These are phyloP conservation scores for Pseudogymnoascus sp. DNA, from an alignment of 2,329 filamentous ascomycete species.

Conservation along the genomic window DNA sequence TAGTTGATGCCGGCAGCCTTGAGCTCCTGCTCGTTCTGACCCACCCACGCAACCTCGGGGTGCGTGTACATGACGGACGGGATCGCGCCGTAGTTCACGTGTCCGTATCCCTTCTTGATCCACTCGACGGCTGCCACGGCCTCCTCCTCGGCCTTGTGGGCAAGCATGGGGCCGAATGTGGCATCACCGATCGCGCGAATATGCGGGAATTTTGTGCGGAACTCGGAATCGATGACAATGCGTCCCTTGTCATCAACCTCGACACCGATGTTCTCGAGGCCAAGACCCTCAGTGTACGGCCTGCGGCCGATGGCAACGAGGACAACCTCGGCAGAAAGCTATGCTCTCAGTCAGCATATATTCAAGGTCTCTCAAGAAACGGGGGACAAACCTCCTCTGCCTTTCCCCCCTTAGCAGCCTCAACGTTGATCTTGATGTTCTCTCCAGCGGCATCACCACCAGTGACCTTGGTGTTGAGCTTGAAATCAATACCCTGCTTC, in stretches of 20 bases:
- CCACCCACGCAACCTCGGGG: constrained; percentile 97
- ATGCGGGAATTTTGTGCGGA: constrained; percentile 94
- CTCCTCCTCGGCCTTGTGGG: constrained; percentile 99
- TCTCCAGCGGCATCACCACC: constrained; percentile 73
- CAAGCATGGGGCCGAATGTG: constrained; percentile 97
- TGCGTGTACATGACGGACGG: constrained; percentile 99
- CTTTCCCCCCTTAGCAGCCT: constrained; percentile 95
- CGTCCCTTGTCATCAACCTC: constrained; percentile 90
- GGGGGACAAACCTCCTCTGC: constrained; percentile 63
- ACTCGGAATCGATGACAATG: constrained; percentile 95
- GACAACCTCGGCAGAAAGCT: constrained; percentile 91
- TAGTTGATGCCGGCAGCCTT: constrained; percentile 87
- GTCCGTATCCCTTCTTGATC: constrained; percentile 94
- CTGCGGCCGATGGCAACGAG: constrained; percentile 94
- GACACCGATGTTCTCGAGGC: constrained; percentile 86
- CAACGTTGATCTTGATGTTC: constrained; percentile 71
- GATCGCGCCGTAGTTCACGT: constrained; percentile 98
- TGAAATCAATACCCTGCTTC: constrained; percentile 98
- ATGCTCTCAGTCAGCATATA: constrained; percentile 15
- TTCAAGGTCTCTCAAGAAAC: neutral
- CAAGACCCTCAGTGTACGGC: constrained; percentile 86
- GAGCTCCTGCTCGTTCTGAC: constrained; percentile 92
- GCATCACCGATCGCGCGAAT: constrained; percentile 94
- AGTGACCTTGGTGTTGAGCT: constrained; percentile 91
- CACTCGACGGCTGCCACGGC: constrained; percentile 90